Base-by-base conservation (phyloP, 306 rosid genomes). In the Abrus pulchellus region DNA sequence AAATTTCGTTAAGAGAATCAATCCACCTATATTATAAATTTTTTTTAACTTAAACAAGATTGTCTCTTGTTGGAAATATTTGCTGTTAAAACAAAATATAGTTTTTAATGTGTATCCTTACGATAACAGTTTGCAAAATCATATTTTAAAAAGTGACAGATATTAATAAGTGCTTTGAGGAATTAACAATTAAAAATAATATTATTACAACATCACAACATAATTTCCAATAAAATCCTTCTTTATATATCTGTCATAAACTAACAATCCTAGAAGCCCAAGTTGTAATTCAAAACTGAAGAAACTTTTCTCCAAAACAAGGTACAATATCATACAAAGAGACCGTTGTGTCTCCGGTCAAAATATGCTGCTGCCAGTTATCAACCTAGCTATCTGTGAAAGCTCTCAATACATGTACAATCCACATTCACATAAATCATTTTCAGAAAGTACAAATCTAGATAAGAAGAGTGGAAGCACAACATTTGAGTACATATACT, bases 331-430 rank as follows among this genome's bases (percentile, higher is more conserved):
- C 52, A 38, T 62, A 52, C 12, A 70, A 65, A 62, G 43, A 75
- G 62, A 74, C 47, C 75, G 75, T 40, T 61, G 20, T 74, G 29
- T 68, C 67, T 62, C 40, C 74, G 54, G 68, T 64, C 55, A 74
- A 68, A 68, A 56, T 67, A 75, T 41, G 67, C 57, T 13, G 44
- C 32, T 5, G 61, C 59, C 59, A 43, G 65, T 41, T 62, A 72
- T 40, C 70, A 54, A 63, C 34, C 41, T 64, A 77, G 12, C 60
- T 43, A 77, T 62, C 53, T 59, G 52, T 63, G 38, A 75, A 62
- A 72, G 67, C 68, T 72, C 76, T 61, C 65, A 65, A 63, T 72
- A 75, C 63, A 52, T 75, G 53, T 70, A 69, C 82, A 44, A 50
- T 56, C 81, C 56, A 80, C 8, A 69, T 70, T 49, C 52, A 66